Evolutionary conservation across 2,329 filamentous ascomycete genomes (phyloP), one percentile per base, ranked within the genome.

Genomic region (Talaromyces sp.): DNA sequence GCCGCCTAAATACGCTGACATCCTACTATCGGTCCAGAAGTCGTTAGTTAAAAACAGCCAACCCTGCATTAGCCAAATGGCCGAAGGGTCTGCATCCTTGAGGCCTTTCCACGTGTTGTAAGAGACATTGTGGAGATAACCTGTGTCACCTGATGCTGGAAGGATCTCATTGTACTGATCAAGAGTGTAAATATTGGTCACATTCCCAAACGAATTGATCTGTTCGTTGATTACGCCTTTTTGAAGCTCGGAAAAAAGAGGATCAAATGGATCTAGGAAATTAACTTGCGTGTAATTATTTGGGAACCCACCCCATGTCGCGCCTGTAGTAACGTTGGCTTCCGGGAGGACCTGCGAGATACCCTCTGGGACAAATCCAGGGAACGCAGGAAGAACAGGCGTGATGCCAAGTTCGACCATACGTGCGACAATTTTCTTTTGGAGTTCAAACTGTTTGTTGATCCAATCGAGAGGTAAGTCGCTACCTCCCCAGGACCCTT

Each of bases 401-500:
- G 79, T 82, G 76, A 83, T 83, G 1, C 81, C 81, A 0, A 84
- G 73, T 61, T 82, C 80, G 0, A 81, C 73, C 80, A 83, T 83
- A 30, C 81, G 74, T 5, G 65, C 59, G 4, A 83, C 67, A n/a
- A 80, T 70, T 2, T 80, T 79, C 9, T 68, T 72, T 67, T 83
- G 79, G 40, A 83, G 68, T 5, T 71, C 74, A 59, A 79, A 82
- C 66, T 83, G 82, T 33, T 68, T 61, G 27, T 82, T 73, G 60
- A 82, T 78, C 79, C 80, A 84, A 30, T 71, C 65, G 27, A 72
- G 63, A 5, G 81, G 78, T 14, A 83, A 65, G 4, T 76, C 69
- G 6, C 75, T 78, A 31, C 50, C 50, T 36, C 75, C 76, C 81
- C 81, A 83, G 1, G 78, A 80, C 8, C 78, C 76, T 65, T 82